Evolutionary conservation across 116 monocot genomes (phyloP), one percentile per base, ranked within the genome.

Genomic region (Papilionanthe hybrid): DNA sequence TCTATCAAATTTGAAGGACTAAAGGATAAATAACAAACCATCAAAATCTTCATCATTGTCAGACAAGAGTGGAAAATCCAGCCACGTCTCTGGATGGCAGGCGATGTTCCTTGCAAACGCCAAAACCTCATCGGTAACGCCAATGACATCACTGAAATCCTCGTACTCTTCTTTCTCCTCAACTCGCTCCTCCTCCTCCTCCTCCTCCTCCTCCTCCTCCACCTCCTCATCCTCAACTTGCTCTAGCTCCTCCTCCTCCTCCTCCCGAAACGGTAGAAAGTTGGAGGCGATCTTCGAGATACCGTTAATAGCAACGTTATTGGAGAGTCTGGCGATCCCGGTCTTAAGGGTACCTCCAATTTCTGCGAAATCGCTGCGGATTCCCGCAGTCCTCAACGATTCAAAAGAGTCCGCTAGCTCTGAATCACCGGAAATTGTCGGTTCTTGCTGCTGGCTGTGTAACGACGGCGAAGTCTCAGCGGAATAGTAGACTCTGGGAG

Each of bases 231-330:
- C 91, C n/a, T 72, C 42, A 5, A 72, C 55, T 20, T 77, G 77
- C 50, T 79, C 82, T 13, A 57, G 75, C 37, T 1, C 56, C 65
- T 37, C 76, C 0, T 86, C 84, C 10, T 83, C 93, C 17, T 87
- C 91, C n/a, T 72, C 42, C 20, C 83, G 88, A 57, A 90, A 83
- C 25, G 87, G 87, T 25, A 98, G 84, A 47, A 98, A 93, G 53
- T 69, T 90, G 45, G 93, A 92, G 15, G 93, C 91, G n/a, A 98
- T 89, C 89, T 90, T 99, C 28, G 95, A 95, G 74, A 99, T 90
- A 83, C 89, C 99, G 44, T 88, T 79, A 6, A 91, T 91, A 18
- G 93, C 84, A 48, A 84, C 86, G 65, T 87, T 85, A 56, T 80
- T 84, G 6, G 91, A 96, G n/a, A 95, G 77, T 86, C 73, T 85